Evolutionary conservation across 805 yeast species (phyloP).

Genomic region (Nadsonia fulvescens): DNA sequence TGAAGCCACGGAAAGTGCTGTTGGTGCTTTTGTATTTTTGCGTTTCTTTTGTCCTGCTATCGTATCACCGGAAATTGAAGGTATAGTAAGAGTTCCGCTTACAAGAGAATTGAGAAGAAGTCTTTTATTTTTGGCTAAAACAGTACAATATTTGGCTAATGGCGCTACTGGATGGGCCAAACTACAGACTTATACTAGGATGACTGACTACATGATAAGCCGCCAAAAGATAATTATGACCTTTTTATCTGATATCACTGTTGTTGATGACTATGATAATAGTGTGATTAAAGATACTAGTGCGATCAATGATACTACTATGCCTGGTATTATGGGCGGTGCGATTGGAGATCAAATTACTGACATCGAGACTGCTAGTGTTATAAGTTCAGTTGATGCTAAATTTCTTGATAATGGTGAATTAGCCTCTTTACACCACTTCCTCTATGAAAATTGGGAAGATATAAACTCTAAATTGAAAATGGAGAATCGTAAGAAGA

Average conservation of each 20-base stretch:
- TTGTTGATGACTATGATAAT: constrained; percentile 1
- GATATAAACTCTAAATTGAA: constrained; percentile 14
- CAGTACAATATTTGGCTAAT: constrained; percentile 16
- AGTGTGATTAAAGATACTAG: constrained; percentile 1
- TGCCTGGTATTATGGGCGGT: no score
- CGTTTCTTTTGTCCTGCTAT: constrained; percentile 67
- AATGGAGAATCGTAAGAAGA: constrained; percentile 9
- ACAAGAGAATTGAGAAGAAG: constrained; percentile 10
- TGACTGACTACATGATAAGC: constrained; percentile 23
- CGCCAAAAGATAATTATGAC: no score
- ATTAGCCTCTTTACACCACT: constrained; percentile 27
- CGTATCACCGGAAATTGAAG: constrained; percentile 51
- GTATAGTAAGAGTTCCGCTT: constrained; percentile 10
- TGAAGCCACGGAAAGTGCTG: constrained; percentile 48
- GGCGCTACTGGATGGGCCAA: constrained; percentile 16
- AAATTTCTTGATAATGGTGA: constrained; percentile 4
- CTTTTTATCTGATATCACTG: no score
- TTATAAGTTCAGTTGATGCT: constrained; percentile 2
- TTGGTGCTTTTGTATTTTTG: constrained; percentile 68
- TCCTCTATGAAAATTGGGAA: constrained; percentile 32
- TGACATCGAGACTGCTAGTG: no score
- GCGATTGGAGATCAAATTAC: constrained; percentile 2
- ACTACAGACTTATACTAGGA: constrained; percentile 19
- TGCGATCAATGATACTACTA: constrained; percentile 1
- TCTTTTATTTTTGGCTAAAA: constrained; percentile 14